A percentile compares a stretch with the other conserved stretches of the same genome.
Evolutionary conservation across 495 filamentous ascomycete species (phyloP).

Genomic region (Massariosphaeria phaeospora): DNA sequence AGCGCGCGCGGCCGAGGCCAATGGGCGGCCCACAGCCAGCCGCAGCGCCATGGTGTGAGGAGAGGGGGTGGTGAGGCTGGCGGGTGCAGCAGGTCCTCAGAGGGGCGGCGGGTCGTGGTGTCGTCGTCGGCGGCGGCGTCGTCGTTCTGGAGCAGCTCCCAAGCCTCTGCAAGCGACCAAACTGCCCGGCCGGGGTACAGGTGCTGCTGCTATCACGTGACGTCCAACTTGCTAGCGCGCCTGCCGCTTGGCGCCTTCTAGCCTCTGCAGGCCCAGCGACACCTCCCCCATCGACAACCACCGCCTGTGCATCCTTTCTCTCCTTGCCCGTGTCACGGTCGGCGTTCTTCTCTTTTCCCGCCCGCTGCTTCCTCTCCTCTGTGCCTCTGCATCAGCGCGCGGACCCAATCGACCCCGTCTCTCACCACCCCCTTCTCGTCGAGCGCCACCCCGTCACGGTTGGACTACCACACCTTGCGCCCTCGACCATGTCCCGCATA

Average conservation of each 20-base stretch:
- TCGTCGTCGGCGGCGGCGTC: conserved; percentile 23
- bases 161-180: not conserved
- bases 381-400: conserved; percentile 14
- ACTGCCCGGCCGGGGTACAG: no score
- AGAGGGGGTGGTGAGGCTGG: conserved; percentile 11
- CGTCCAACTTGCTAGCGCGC: not conserved
- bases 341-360: conserved; percentile 30
- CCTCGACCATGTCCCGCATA: conserved; percentile 52
- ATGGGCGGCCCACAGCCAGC: conserved; percentile 28
- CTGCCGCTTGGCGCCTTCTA: conserved; percentile 10
- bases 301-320: conserved; percentile 12
- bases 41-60: conserved; percentile 34
- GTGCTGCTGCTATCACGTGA: conserved; percentile 13
- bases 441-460: conserved; percentile 25
- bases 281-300: conserved; percentile 4
- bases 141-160: not conserved
- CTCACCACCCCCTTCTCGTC: conserved; percentile 8
- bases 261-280: conserved; percentile 3
- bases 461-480: conserved; percentile 16
- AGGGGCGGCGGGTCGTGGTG: conserved; percentile 9
- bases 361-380: conserved; percentile 9
- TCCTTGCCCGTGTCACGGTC: conserved; percentile 28
- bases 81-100: no score
- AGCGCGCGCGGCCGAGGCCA: conserved; percentile 27
- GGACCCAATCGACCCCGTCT: not conserved